Base-by-base conservation (phyloP, 768 basidiomycete species). In the Agaricus blazei region DNA sequence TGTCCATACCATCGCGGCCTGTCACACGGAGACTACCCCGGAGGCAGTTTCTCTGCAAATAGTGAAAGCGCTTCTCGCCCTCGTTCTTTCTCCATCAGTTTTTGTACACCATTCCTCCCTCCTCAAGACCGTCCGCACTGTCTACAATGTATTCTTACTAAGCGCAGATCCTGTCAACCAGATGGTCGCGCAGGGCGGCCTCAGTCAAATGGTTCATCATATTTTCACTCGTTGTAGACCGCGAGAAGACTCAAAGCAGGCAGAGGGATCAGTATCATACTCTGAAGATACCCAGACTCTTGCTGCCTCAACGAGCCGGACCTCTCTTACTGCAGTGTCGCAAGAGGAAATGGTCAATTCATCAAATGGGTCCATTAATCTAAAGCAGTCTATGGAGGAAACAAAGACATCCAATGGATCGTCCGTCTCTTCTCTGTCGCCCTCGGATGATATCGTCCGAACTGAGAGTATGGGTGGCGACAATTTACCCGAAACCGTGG, bases 151-250 rank as follows among this genome's bases (percentile, higher is more conserved):
- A 57, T 99, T 98, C 68, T 77, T 99, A 27, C 78, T 98, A 57
- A 94, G 92, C 63, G 78, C 81, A 23, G 93, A 96, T 64, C 81
- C 88, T 4, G 89, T 94, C 48, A 98, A 96, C 62, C 97, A 98
- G 72, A 95, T 91, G 76, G 96, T 99, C 37, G 97, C 97, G 15
- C 97, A 99, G 70, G 97, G 96, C 19, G 93, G 95, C 15, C 80
- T 99, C 15, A 94, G 93, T 0, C 97, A 99, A 69, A 98, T 99
- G 87, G 94, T 98, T 2, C 90, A 97, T 63, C 95, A 98, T 64
- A 85, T 98, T 54, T 98, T 99, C 67, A 80, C 88, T 12, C 82
- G 97, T 23, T 92, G 91, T 64, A 78, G 77, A 66, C 63, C 76
- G 28, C 69, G 65, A 49, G 65, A 62, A 48, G 62, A 58, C 28